These are phyloP conservation scores for Hyphopichia fennica DNA, from an alignment of 1,139 yeast genomes.

Conservation along the genomic window DNA sequence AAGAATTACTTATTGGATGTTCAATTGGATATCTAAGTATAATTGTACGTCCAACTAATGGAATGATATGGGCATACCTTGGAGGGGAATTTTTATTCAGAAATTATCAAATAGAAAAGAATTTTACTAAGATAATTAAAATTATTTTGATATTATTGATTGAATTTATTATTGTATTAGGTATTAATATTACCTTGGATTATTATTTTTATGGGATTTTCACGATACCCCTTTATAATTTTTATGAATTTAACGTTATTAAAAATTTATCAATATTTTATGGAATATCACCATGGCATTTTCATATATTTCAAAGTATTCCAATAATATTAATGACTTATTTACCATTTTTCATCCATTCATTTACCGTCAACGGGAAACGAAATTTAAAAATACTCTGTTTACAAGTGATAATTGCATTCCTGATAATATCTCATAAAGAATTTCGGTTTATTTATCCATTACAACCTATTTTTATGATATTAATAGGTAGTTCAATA, in stretches of 20 bases:
- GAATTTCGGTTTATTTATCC: slow-evolving; percentile 92
- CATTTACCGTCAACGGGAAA: slow-evolving; percentile 13
- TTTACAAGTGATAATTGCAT: slow-evolving; percentile 46
- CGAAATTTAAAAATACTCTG: slow-evolving; percentile 25
- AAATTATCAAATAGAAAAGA: slow-evolving; percentile 1
- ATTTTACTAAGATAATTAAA: slow-evolving; percentile 6
- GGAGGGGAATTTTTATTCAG: slow-evolving; percentile 34
- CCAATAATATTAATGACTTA: slow-evolving; percentile 72
- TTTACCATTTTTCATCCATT: slow-evolving; percentile 51
- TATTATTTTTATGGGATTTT: slow-evolving; percentile 55
- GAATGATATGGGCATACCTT: slow-evolving; percentile 65
- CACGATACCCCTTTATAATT: slow-evolving; percentile 67
- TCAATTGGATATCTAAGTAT: slow-evolving; percentile 57
- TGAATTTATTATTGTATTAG: slow-evolving; percentile 23
- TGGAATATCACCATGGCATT: slow-evolving; percentile 84
- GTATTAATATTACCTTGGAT: slow-evolving; percentile 49
- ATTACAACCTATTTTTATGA: slow-evolving; percentile 69
- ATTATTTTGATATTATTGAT: slow-evolving; percentile 7
- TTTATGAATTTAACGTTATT: slow-evolving; percentile 73
- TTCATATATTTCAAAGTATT: slow-evolving; percentile 77
- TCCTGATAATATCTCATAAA: slow-evolving; percentile 75
- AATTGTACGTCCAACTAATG: slow-evolving; percentile 82
- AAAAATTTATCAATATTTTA: slow-evolving; percentile 77
- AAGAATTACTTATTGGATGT: slow-evolving; percentile 22
- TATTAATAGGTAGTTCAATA: slow-evolving; percentile 17